Evolutionary conservation across 2,329 filamentous ascomycete species (phyloP), one percentile per base, ranked within the genome.

Genomic region (Fusarium zealandicum): DNA sequence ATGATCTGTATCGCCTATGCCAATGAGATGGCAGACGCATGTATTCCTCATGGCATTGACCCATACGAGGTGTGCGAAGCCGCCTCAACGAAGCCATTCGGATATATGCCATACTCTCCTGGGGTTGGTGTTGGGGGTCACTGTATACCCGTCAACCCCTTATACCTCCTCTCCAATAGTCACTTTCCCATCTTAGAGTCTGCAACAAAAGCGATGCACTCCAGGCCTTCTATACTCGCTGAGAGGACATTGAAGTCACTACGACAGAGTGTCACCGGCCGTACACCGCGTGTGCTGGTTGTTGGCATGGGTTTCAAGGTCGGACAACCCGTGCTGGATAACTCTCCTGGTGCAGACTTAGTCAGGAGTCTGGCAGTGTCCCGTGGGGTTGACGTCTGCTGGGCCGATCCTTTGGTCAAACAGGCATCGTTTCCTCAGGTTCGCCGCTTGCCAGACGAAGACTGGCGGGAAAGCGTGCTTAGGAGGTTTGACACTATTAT

Each of bases 1-100:
- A 82, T 81, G 76, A 68, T 82, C n/a, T 74, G 74, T 55, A 80
- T 82, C 33, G 80, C 80, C 1, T 83, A 78, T 55, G 79, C 75
- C 49, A 83, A 82, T 58, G 80, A 83, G 57, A 82, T 83, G 77
- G 78, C 80, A 3, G 78, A 82, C 52, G 79, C 80, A 3, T 82
- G 79, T 54, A 42, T 67, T 8, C 57, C 69, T 0, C 72, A 77
- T 27, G 73, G 66, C 17, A 80, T 83, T 35, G 73, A 82, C 48
- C 74, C 78, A 1, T 79, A 74, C 45, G 81, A 83, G 63, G 80
- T 83, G 8, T 76, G 73, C 45, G 53, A 59, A 3, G 79, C 79
- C 1, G 80, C 81, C 1, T 63, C 74, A 1, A 79, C 77, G 10
- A 83, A 81, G 61, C 79, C 78, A 0, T 83, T 82, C 51, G 80